phyloP scores from a whole-genome alignment of 2,329 filamentous ascomycete genomes.

The Neonectria sp. region DNA sequence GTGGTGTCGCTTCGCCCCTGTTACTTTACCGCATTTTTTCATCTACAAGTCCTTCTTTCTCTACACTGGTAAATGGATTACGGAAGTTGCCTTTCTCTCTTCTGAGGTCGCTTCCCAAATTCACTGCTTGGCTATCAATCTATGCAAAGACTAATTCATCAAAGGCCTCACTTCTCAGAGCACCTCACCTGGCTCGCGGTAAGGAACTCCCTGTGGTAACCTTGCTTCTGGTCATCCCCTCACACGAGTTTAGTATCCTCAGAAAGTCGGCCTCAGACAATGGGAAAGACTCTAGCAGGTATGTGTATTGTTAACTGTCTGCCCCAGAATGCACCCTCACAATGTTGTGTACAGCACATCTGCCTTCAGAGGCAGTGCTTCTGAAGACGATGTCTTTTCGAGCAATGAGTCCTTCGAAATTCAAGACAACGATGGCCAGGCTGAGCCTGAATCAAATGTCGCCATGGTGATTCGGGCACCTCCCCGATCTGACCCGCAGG shows the following conservation, averaged over 20 bases:
- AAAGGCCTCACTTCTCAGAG: not conserved
- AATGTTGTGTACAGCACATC: not conserved
- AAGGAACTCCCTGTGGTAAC: not conserved
- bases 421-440: not conserved
- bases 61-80: too few relatives aligned
- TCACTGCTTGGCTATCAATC: not conserved
- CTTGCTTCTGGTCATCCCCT: not conserved
- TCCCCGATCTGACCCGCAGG: slow-evolving; percentile 62
- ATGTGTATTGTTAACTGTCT: not conserved
- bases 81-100: not conserved
- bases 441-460: not conserved
- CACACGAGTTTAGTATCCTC: not conserved
- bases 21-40: too few relatives aligned
- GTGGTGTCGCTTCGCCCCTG: too few relatives aligned
- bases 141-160: not conserved
- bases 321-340: not conserved
- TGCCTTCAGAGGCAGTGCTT: not conserved
- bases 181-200: not conserved
- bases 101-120: not conserved
- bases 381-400: slow-evolving; percentile 5
- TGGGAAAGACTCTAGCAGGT: slow-evolving; percentile 11
- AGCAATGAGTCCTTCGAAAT: not conserved
- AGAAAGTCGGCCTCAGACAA: slow-evolving; percentile 1
- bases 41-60: too few relatives aligned
- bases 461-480: not conserved